phyloP scores from a whole-genome alignment of 2,329 filamentous ascomycete species.

The Ophiocordyceps australis region DNA sequence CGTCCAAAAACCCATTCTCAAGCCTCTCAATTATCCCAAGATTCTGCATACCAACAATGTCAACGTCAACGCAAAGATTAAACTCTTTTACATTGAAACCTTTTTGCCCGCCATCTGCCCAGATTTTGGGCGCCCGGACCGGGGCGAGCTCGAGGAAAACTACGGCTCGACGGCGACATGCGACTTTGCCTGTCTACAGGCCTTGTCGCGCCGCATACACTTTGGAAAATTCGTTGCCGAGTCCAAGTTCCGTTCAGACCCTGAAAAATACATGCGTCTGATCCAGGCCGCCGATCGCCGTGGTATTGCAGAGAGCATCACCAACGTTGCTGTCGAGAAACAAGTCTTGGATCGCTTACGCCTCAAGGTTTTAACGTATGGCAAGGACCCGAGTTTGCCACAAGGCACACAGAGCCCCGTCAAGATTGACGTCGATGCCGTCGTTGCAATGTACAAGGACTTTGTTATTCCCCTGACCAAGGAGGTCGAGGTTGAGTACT shows the following conservation, averaged over 20 bases:
- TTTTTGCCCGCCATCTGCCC: constrained; percentile 74
- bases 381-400: constrained; percentile 61
- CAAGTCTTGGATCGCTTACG: constrained; percentile 76
- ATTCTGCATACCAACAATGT: constrained; percentile 81
- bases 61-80: constrained; percentile 78
- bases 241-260: constrained; percentile 76
- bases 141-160: constrained; percentile 79
- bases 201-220: constrained; percentile 78
- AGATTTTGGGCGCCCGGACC: constrained; percentile 58
- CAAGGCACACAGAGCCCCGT: constrained; percentile 32
- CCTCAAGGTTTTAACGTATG: constrained; percentile 85
- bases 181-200: constrained; percentile 80
- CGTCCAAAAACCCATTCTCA: constrained; percentile 66
- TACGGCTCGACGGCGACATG: constrained; percentile 85
- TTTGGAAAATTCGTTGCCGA: constrained; percentile 98
- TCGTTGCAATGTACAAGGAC: constrained; percentile 78
- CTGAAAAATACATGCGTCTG: constrained; percentile 60
- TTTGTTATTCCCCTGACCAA: constrained; percentile 97
- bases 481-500: constrained; percentile 91
- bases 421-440: constrained; percentile 87
- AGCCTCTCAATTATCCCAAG: constrained; percentile 69
- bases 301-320: constrained; percentile 80
- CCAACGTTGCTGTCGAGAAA: constrained; percentile 72
- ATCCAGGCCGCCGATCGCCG: constrained; percentile 66
- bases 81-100: constrained; percentile 62